Evolutionary conservation across 352 stramenopile genomes (phyloP).

Genomic region (Globisporangium heterothallicum): DNA sequence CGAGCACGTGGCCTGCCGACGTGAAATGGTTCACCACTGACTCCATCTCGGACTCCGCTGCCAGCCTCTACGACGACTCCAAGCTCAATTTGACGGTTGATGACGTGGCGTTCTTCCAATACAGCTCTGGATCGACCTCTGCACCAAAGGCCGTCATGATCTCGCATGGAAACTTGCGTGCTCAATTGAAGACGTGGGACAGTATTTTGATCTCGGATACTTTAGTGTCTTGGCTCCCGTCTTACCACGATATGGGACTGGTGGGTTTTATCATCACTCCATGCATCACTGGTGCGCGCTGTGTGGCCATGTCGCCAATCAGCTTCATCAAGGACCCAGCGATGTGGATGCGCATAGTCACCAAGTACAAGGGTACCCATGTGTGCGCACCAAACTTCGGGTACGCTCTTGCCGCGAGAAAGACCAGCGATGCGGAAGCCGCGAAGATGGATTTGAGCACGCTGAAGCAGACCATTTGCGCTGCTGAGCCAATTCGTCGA

Average conservation of each 20-base stretch:
- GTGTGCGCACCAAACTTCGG: conserved; percentile 79
- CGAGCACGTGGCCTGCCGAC: conserved; percentile 54
- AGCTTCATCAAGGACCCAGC: conserved; percentile 84
- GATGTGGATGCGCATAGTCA: conserved; percentile 72
- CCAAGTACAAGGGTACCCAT: conserved; percentile 75
- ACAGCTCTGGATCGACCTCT: conserved; percentile 76
- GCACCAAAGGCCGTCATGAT: conserved; percentile 83
- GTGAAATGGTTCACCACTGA: conserved; percentile 75
- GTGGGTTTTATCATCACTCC: conserved; percentile 79
- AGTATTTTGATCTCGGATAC: conserved; percentile 55
- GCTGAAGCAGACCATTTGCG: conserved; percentile 75
- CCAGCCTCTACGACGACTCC: conserved; percentile 43
- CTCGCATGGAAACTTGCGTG: conserved; percentile 67
- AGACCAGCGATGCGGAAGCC: conserved; percentile 64
- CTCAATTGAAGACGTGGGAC: conserved; percentile 74
- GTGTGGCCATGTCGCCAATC: conserved; percentile 79
- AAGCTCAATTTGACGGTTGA: conserved; percentile 32
- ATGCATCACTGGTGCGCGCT: conserved; percentile 45
- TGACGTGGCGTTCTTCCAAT: conserved; percentile 83
- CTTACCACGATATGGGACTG: conserved; percentile 83
- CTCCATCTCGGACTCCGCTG: conserved; percentile 43
- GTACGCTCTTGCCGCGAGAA: conserved; percentile 65
- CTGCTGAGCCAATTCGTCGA: conserved; percentile 70
- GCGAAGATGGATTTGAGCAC: conserved; percentile 52
- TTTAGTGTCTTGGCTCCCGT: conserved; percentile 75